Conservation (phyloP, 768 basidiomycete genomes). For the Boletus sp. region DNA sequence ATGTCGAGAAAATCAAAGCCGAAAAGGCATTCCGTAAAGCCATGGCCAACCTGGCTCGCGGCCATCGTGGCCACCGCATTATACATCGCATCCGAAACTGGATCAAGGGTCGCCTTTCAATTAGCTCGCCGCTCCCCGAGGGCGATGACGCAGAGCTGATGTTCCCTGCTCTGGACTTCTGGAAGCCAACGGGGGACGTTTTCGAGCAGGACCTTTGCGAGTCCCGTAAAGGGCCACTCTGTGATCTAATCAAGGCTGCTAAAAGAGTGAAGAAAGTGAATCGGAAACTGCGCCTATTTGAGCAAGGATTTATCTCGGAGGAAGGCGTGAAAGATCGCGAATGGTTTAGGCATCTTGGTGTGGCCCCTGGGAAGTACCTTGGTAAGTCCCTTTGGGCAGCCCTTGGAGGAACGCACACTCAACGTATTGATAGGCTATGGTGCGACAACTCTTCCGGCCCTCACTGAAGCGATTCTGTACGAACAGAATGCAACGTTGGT, state of each 20-base stretch:
- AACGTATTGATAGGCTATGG: slow-evolving; percentile 58
- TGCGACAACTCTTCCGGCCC: slow-evolving; percentile 78
- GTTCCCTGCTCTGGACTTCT: slow-evolving; percentile 1
- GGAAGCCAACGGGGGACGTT: background rate
- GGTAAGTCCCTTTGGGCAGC: slow-evolving; percentile 41
- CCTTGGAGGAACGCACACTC: background rate
- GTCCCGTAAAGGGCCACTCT: slow-evolving; percentile 32
- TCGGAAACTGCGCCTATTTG: slow-evolving; percentile 66
- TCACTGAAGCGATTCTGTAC: slow-evolving; percentile 73
- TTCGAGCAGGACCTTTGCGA: slow-evolving; percentile 7
- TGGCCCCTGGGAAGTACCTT: slow-evolving; percentile 85
- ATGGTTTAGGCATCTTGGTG: slow-evolving; percentile 85
- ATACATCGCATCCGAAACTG: slow-evolving; percentile 20
- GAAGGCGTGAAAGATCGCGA: slow-evolving; percentile 76
- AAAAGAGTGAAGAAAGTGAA: slow-evolving; percentile 60
- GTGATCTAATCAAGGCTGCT: slow-evolving; percentile 53
- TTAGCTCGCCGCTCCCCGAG: background rate
- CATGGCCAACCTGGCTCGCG: slow-evolving; percentile 31
- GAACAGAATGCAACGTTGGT: slow-evolving; percentile 65
- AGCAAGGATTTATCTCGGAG: slow-evolving; percentile 77
- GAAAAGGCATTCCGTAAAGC: slow-evolving; percentile 51
- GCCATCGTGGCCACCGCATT: background rate
- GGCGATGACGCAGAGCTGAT: background rate
- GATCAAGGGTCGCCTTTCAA: slow-evolving; percentile 24
- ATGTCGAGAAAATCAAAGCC: slow-evolving; percentile 55